Conservation (phyloP, 495 filamentous ascomycete genomes). For the Pseudoneurospora amorphoporcata region DNA sequence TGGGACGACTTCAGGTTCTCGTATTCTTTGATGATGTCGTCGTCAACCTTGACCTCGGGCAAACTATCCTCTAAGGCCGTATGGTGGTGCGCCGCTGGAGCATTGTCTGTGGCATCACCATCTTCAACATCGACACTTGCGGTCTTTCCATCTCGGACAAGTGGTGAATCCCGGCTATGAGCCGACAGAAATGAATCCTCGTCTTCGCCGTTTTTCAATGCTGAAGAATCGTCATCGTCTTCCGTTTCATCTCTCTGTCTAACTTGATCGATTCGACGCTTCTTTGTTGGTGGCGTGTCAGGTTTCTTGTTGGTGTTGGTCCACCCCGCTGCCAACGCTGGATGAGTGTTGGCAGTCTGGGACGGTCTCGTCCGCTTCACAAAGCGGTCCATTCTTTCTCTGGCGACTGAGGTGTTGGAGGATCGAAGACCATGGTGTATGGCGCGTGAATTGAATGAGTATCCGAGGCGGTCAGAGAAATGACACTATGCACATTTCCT, state of each 20-base stretch:
- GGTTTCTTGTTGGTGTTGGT: conserved; percentile 2
- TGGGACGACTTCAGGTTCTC: conserved; percentile 45
- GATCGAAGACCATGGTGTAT: not conserved
- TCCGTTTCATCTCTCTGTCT: conserved; percentile 16
- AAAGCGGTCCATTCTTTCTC: conserved; percentile 21
- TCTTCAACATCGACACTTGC: conserved; percentile 11
- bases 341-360: not conserved
- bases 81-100: conserved; percentile 13
- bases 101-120: conserved; percentile 15
- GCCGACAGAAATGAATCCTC: not conserved
- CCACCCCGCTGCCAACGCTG: not conserved
- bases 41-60: conserved; percentile 53
- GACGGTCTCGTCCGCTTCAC: conserved; percentile 12
- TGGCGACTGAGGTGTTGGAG: not conserved
- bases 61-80: conserved; percentile 75
- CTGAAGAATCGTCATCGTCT: conserved; percentile 4
- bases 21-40: conserved; percentile 72
- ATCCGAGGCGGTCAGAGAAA: not conserved
- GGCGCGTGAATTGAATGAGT: not conserved
- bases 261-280: conserved; percentile 18
- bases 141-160: not conserved
- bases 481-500: not conserved
- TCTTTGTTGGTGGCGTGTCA: conserved; percentile 25
- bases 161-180: not conserved
- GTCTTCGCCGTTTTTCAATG: not conserved